A percentile compares a stretch with the other conserved stretches of the same genome.
phyloP scores from a whole-genome alignment of 148 eudicot genomes.

The Pouteria glomerata region DNA sequence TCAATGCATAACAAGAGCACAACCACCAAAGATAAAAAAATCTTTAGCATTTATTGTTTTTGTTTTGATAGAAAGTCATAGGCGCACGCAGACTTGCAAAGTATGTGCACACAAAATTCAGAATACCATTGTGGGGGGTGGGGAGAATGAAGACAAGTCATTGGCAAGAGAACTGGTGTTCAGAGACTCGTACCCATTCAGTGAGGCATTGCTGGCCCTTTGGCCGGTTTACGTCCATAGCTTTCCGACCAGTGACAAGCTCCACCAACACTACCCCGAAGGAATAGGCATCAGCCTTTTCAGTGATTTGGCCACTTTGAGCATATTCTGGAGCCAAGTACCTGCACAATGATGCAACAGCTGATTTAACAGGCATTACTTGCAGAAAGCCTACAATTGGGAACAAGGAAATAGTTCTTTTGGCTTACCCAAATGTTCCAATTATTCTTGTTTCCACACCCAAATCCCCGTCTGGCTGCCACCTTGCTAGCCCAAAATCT shows the following conservation, averaged over 20 bases:
- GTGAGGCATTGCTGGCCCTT: constrained; percentile 84
- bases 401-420: background rate
- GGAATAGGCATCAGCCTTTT: constrained; percentile 88
- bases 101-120: too few species aligned
- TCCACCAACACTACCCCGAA: constrained; percentile 81
- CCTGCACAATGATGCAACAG: constrained; percentile 22
- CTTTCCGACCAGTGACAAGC: constrained; percentile 82
- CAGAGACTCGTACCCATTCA: constrained; percentile 58
- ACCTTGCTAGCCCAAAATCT: constrained; percentile 91
- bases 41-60: background rate
- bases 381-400: background rate
- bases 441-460: constrained; percentile 75
- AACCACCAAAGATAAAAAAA: background rate
- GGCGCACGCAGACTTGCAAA: too few species aligned
- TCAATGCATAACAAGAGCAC: constrained; percentile 12
- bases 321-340: constrained; percentile 95
- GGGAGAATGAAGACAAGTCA: background rate
- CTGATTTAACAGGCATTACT: background rate
- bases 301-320: constrained; percentile 85
- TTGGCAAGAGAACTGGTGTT: background rate
- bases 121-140: too few species aligned
- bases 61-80: background rate
- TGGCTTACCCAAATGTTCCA: constrained; percentile 80
- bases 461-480: constrained; percentile 78
- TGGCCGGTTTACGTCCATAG: constrained; percentile 71